Conservation (phyloP, 192 early-diverging fungal species). For the Podila epicladia region DNA sequence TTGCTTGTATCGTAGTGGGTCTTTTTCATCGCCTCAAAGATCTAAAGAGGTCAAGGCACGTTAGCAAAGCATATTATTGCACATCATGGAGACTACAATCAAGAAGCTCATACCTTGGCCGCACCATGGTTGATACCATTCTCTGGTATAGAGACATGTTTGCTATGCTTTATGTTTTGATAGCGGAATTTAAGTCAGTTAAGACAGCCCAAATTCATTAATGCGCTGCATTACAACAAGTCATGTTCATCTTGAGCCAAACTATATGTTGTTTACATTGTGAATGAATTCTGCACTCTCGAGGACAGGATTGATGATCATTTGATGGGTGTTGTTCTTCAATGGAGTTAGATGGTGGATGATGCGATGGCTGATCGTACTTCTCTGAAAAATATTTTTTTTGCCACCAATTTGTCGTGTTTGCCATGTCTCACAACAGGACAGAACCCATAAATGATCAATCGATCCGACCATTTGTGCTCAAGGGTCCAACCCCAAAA, state of each 20-base stretch:
- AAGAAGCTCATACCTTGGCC: conserved; percentile 31
- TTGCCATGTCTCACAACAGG: not conserved
- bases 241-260: not conserved
- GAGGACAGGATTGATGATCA: conserved; percentile 60
- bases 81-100: not conserved
- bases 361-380: not conserved
- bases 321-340: not conserved
- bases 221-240: not conserved
- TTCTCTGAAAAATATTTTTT: not conserved
- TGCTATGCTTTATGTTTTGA: conserved; percentile 52
- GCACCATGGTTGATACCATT: conserved; percentile 63
- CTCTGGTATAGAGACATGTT: conserved; percentile 68
- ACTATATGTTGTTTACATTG: conserved; percentile 36
- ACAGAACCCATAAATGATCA: too few relatives aligned
- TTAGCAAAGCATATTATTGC: not conserved
- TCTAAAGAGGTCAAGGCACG: conserved; percentile 30
- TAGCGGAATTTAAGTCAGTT: too few relatives aligned
- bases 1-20: conserved; percentile 62
- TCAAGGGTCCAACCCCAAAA: too few relatives aligned
- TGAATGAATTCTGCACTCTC: conserved; percentile 63
- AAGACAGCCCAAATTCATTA: too few relatives aligned
- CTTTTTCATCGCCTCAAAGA: conserved; percentile 69
- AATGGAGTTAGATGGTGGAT: not conserved
- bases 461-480: too few relatives aligned
- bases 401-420: not conserved